Percentiles rank a stretch among this genome's conserved stretches.
phyloP scores from a whole-genome alignment of 1,284 basidiomycete species.

The Leccinum fallax region DNA sequence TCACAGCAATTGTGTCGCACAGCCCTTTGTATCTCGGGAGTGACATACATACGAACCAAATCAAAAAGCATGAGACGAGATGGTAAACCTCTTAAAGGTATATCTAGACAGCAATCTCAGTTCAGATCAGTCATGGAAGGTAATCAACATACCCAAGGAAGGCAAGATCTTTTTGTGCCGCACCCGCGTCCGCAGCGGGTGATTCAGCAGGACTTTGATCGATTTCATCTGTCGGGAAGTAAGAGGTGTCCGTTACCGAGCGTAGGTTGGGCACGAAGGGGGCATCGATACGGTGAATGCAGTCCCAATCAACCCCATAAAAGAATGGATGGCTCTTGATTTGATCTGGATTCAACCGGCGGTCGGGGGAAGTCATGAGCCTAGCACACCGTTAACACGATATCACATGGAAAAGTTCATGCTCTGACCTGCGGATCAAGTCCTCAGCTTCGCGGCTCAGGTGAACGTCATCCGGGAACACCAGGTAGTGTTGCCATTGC shows the following conservation, averaged over 20 bases:
- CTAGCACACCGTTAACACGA: constrained; percentile 38
- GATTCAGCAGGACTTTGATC: constrained; percentile 81
- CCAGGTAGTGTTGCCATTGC: constrained; percentile 88
- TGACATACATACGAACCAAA: constrained; percentile 1
- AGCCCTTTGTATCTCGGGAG: neutral
- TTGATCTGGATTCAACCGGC: constrained; percentile 81
- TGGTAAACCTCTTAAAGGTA: constrained; percentile 76
- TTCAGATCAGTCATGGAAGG: neutral
- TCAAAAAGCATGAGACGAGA: constrained; percentile 45
- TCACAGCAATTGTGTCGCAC: neutral
- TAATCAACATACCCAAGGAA: constrained; percentile 78
- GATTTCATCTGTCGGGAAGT: constrained; percentile 97
- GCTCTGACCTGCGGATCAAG: constrained; percentile 72
- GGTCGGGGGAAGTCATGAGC: constrained; percentile 86
- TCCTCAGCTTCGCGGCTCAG: constrained; percentile 93
- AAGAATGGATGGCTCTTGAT: constrained; percentile 96
- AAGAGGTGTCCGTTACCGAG: constrained; percentile 92
- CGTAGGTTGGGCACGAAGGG: constrained; percentile 94
- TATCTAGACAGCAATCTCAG: constrained; percentile 48
- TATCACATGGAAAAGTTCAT: constrained; percentile 2
- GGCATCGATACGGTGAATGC: constrained; percentile 88
- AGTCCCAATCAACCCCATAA: constrained; percentile 94
- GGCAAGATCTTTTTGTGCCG: constrained; percentile 83
- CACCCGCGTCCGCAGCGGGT: constrained; percentile 54
- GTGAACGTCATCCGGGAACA: constrained; percentile 96